Evolutionary conservation across 305 asterid species (phyloP), one percentile per base, ranked within the genome.

Genomic region (Coffea humblotiana): DNA sequence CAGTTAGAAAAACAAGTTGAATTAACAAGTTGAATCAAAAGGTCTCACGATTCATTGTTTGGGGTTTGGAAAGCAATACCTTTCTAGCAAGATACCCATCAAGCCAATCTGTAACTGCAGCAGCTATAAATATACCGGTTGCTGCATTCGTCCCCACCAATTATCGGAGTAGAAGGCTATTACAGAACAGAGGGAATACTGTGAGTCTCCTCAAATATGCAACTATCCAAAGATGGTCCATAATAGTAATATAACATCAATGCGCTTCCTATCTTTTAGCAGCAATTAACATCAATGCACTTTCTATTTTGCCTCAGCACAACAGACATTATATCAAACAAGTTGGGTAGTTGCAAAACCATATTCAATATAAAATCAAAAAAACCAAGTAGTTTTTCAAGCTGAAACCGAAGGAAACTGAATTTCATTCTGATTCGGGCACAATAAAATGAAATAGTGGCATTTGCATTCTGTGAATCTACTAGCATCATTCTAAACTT

Each of bases 51-150:
- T 63, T 77, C 29, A 74, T 72, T 81, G 71, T n/a, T 54, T 60
- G 16, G 61, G 71, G 75, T 52, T 37, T n/a, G 67, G 69, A 78
- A 65, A 78, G 82, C 79, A 69, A 80, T 85, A 95, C 99, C 97
- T 88, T 94, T 78, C 98, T 88, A 72, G 99, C 99, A 82, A 95
- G 95, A 84, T 94, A 94, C 40, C 98, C 98, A 83, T 95, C 98
- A 73, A 94, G 97, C 99, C 99, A 95, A 88, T 95, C 99, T 15
- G 99, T 95, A 72, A 94, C 78, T 70, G 99, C 96, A 19, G 99
- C 99, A 23, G 90, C 91, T 73, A 94, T 71, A 78, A 95, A 95
- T 77, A 95, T 94, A 72, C 92, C 90, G 37, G 97, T 90, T 40
- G 99, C 90, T 58, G 87, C 91, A 60, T 87, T 81, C 1, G 99